phyloP scores from a whole-genome alignment of 2,329 filamentous ascomycete genomes.

The Pseudogymnoascus pannorum region DNA sequence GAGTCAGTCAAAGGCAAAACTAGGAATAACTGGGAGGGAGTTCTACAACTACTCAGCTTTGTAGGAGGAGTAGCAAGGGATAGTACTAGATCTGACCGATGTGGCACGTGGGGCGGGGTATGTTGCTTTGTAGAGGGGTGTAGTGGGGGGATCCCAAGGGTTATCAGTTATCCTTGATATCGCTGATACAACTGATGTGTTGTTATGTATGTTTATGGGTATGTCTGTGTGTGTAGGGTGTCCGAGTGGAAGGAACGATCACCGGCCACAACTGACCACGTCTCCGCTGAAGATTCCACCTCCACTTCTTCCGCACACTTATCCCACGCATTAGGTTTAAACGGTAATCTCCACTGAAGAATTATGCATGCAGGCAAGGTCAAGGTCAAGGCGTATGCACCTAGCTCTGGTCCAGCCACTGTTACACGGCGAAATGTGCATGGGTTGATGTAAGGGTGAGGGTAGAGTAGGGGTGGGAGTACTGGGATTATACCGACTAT shows the following conservation, averaged over 20 bases:
- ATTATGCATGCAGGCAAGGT: too few relatives aligned
- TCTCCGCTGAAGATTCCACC: background rate
- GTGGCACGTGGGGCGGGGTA: background rate
- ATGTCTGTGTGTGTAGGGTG: background rate
- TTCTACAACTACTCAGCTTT: too few relatives aligned
- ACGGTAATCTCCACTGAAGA: background rate
- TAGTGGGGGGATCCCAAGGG: background rate
- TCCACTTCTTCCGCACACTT: too few relatives aligned
- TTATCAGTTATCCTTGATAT: too few relatives aligned
- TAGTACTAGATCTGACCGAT: background rate
- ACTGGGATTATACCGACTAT: background rate
- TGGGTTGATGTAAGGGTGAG: too few relatives aligned
- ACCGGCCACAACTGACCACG: background rate
- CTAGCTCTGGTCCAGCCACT: background rate
- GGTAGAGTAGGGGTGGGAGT: background rate
- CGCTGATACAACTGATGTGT: background rate
- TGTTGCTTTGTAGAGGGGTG: background rate
- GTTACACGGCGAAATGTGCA: background rate
- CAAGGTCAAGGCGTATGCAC: background rate
- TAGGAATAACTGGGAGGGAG: too few relatives aligned
- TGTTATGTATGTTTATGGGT: background rate
- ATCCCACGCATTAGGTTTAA: background rate
- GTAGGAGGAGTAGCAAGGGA: too few relatives aligned
- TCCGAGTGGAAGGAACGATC: background rate
- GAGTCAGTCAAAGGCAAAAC: too few relatives aligned